Evolutionary conservation across 371 early-diverging fungal species (phyloP).

Genomic region (Actinomortierella ambigua): DNA sequence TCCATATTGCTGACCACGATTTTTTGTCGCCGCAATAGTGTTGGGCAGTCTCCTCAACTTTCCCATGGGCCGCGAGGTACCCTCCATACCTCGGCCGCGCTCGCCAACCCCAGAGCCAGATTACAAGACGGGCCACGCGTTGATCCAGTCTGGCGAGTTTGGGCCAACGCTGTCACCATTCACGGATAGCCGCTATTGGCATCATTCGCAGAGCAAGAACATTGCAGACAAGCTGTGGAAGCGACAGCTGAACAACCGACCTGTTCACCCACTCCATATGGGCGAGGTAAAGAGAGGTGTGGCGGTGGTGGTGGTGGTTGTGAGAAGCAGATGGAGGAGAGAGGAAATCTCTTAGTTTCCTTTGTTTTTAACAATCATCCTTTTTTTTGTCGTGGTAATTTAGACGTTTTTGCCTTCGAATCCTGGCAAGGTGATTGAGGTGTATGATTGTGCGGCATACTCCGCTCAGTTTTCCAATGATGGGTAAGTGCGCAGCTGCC

Average conservation of each 20-base stretch:
- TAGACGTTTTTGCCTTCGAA: constrained; percentile 46
- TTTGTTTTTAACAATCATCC: not conserved
- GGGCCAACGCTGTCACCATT: constrained; percentile 30
- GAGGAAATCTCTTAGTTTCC: not conserved
- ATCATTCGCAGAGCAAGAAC: constrained; percentile 5
- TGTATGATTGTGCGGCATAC: constrained; percentile 44
- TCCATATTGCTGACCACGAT: too few species aligned
- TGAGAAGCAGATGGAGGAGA: constrained; percentile 1
- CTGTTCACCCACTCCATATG: constrained; percentile 15
- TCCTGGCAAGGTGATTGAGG: constrained; percentile 33
- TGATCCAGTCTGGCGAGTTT: constrained; percentile 40
- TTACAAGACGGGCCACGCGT: constrained; percentile 21
- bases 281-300: constrained; percentile 46
- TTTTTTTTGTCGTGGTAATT: constrained; percentile 1
- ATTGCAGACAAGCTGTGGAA: constrained; percentile 32
- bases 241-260: constrained; percentile 22
- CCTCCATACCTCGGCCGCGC: constrained; percentile 5
- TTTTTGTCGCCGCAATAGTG: too few species aligned
- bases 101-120: constrained; percentile 36
- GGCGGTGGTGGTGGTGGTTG: too few species aligned
- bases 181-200: too few species aligned
- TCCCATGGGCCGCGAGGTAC: too few species aligned
- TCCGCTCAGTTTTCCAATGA: constrained; percentile 55
- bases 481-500: constrained; percentile 29
- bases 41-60: too few species aligned